These are phyloP conservation scores for Hyaloperonospora brassicae DNA, from an alignment of 352 stramenopile genomes.

Conservation along the genomic window DNA sequence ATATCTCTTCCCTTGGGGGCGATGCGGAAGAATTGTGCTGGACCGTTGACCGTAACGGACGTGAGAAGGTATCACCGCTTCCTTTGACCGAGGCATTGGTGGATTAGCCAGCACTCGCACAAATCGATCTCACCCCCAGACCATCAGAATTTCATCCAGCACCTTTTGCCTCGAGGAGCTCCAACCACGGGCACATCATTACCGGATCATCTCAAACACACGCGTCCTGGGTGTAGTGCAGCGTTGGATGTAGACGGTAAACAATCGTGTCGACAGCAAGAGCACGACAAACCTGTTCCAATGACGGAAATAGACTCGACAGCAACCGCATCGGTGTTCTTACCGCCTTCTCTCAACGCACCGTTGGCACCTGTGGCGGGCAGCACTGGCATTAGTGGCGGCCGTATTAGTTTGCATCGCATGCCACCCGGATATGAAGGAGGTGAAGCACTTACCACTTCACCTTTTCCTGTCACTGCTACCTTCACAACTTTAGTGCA, in stretches of 20 bases:
- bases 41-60: no score
- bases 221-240: no score
- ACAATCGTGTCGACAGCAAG: no score
- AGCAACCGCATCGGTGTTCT: no score
- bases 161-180: constrained; percentile 5
- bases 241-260: no score
- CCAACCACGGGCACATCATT: constrained; percentile 5
- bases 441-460: constrained; percentile 6
- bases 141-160: constrained; percentile 14
- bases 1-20: no score
- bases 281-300: no score
- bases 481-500: constrained; percentile 12
- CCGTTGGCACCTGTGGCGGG: no score
- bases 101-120: constrained; percentile 12
- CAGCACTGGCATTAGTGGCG: constrained; percentile 6
- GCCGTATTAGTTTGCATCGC: constrained; percentile 13
- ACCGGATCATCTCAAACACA: no score
- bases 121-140: constrained; percentile 17
- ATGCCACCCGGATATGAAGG: constrained; percentile 3
- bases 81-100: constrained; percentile 11
- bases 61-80: constrained; percentile 17
- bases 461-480: constrained; percentile 18
- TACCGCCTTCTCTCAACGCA: no score
- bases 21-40: no score
- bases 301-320: no score